Evolutionary conservation across 1,284 basidiomycete species (phyloP).

Genomic region (Ganoderma boninense): DNA sequence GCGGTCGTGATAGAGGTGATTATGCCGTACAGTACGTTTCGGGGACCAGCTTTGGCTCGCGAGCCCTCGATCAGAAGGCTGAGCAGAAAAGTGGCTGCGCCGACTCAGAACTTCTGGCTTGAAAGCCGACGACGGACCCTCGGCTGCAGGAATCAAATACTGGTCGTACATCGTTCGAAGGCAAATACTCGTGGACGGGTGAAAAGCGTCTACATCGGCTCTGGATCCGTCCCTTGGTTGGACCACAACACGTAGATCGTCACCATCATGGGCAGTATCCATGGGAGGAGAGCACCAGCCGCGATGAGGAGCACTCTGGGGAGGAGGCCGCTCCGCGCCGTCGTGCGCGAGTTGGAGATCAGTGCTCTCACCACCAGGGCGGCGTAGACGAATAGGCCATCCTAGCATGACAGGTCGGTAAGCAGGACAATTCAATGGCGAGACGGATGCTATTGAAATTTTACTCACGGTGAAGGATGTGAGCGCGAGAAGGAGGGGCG

Average conservation of each 20-base stretch:
- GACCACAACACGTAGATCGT: background rate
- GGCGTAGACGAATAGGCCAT: background rate
- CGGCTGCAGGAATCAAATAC: too few relatives aligned
- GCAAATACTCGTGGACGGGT: too few relatives aligned
- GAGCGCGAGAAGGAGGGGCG: background rate
- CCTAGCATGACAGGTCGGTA: background rate
- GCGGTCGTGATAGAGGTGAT: too few relatives aligned
- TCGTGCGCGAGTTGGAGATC: background rate
- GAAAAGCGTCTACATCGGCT: background rate
- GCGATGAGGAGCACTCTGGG: background rate
- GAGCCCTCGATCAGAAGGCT: too few relatives aligned
- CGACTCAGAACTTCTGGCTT: too few relatives aligned
- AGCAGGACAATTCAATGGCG: background rate
- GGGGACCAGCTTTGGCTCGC: too few relatives aligned
- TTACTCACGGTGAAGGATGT: background rate
- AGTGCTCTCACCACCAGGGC: background rate
- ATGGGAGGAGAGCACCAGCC: background rate
- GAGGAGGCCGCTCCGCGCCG: background rate
- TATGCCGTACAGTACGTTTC: too few relatives aligned
- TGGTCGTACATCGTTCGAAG: too few relatives aligned
- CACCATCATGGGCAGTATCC: background rate
- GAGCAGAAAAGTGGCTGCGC: too few relatives aligned
- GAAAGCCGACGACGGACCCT: too few relatives aligned
- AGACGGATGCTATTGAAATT: background rate
- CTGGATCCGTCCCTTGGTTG: background rate